phyloP scores from a whole-genome alignment of 768 basidiomycete genomes.

The Termitomyces sp. region DNA sequence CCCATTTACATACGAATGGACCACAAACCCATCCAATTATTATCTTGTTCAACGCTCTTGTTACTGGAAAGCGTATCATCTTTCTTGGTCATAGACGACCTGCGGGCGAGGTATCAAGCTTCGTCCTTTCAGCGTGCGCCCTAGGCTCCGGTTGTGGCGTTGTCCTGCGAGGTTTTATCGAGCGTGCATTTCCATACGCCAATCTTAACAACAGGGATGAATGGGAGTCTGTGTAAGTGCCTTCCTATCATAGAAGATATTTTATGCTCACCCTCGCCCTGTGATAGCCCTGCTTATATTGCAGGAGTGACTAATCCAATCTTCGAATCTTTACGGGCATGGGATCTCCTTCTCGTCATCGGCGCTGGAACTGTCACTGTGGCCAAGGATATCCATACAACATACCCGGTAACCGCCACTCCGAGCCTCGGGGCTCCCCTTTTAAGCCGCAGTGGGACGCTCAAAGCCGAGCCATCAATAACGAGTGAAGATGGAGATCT shows the following conservation, averaged over 20 bases:
- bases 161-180: slow-evolving; percentile 79
- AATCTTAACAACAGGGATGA: slow-evolving; percentile 86
- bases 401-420: slow-evolving; percentile 41
- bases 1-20: slow-evolving; percentile 92
- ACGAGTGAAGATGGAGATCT: slow-evolving; percentile 63
- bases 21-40: slow-evolving; percentile 90
- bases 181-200: slow-evolving; percentile 93
- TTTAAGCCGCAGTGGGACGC: slow-evolving; percentile 50
- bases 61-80: slow-evolving; percentile 94
- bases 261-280: background rate
- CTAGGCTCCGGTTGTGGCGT: slow-evolving; percentile 88
- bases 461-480: slow-evolving; percentile 59
- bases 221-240: slow-evolving; percentile 79
- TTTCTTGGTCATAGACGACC: slow-evolving; percentile 89
- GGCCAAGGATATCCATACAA: slow-evolving; percentile 73
- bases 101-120: slow-evolving; percentile 85
- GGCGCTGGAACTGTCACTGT: slow-evolving; percentile 83
- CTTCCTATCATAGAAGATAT: background rate
- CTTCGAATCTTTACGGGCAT: slow-evolving; percentile 79
- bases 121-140: slow-evolving; percentile 92
- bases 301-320: slow-evolving; percentile 98
- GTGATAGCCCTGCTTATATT: slow-evolving; percentile 78
- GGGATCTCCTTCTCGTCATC: slow-evolving; percentile 94
- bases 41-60: slow-evolving; percentile 90
- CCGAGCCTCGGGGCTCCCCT: slow-evolving; percentile 37